Evolutionary conservation across 768 basidiomycete genomes (phyloP).

Genomic region (Boletus insuetus): DNA sequence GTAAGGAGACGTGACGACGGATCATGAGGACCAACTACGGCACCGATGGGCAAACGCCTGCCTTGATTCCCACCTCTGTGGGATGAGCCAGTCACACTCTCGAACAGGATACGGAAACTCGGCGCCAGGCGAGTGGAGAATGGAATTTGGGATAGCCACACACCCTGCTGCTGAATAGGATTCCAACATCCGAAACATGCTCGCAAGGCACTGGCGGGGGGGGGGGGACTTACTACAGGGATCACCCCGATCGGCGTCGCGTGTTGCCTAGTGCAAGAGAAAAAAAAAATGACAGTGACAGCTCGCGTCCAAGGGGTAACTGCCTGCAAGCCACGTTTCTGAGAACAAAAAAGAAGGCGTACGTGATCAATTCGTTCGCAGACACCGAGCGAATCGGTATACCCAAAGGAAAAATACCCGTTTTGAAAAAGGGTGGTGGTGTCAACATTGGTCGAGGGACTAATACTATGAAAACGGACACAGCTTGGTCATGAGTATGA

Average conservation of each 20-base stretch:
- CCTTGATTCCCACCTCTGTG: slow-evolving; percentile 24
- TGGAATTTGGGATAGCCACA: neutral
- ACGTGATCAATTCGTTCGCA: neutral
- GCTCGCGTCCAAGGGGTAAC: neutral
- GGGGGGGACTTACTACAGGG: slow-evolving; percentile 8
- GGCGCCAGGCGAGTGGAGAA: slow-evolving; percentile 17
- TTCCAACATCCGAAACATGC: neutral
- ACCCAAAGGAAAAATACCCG: neutral
- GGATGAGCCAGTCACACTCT: slow-evolving; percentile 2
- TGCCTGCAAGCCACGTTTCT: neutral
- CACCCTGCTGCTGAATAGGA: neutral
- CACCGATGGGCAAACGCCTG: neutral
- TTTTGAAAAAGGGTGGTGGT: too few species aligned
- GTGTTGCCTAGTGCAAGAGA: slow-evolving; percentile 1
- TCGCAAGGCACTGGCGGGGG: neutral
- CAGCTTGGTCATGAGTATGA: neutral
- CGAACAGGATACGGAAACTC: neutral
- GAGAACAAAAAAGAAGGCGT: slow-evolving; percentile 6
- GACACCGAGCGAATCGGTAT: neutral
- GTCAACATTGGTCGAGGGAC: too few species aligned
- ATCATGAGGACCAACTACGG: neutral
- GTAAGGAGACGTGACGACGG: neutral
- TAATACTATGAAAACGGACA: too few species aligned
- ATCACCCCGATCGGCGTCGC: neutral
- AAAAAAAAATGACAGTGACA: slow-evolving; percentile 9